phyloP scores from a whole-genome alignment of 306 rosid genomes.

The Sicyos baderoa region DNA sequence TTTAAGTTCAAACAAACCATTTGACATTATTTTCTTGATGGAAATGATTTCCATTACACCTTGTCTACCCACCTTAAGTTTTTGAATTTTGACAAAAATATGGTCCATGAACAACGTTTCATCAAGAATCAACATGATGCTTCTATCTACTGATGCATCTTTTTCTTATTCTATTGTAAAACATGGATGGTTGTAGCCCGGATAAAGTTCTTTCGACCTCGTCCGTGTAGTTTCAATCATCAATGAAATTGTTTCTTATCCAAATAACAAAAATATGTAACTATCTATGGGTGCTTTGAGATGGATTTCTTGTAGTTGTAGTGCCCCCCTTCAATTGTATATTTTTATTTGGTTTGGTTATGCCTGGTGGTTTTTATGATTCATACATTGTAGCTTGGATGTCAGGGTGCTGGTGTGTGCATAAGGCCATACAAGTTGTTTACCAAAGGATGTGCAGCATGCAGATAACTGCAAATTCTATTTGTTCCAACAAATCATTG shows the following conservation, averaged over 20 bases:
- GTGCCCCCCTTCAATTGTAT: background rate
- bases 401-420: constrained; percentile 24
- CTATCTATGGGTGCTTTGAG: background rate
- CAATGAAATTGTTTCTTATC: too few relatives aligned
- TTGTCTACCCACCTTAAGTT: background rate
- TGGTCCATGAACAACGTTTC: too few relatives aligned
- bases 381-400: constrained; percentile 4
- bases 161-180: too few relatives aligned
- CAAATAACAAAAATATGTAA: background rate
- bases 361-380: background rate
- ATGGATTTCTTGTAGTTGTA: background rate
- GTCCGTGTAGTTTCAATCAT: too few relatives aligned
- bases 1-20: background rate
- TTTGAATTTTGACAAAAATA: background rate
- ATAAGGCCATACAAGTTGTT: constrained; percentile 23
- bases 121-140: too few relatives aligned
- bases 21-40: background rate
- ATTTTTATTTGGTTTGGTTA: background rate
- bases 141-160: too few relatives aligned
- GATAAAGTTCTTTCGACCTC: too few relatives aligned
- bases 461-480: constrained; percentile 28
- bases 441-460: constrained; percentile 32
- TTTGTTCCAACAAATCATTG: constrained; percentile 16
- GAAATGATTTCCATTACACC: background rate
- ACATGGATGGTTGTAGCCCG: too few relatives aligned